These are phyloP conservation scores for Talaromyces islandicus DNA, from an alignment of 2,329 filamentous ascomycete species.

Conservation along the genomic window DNA sequence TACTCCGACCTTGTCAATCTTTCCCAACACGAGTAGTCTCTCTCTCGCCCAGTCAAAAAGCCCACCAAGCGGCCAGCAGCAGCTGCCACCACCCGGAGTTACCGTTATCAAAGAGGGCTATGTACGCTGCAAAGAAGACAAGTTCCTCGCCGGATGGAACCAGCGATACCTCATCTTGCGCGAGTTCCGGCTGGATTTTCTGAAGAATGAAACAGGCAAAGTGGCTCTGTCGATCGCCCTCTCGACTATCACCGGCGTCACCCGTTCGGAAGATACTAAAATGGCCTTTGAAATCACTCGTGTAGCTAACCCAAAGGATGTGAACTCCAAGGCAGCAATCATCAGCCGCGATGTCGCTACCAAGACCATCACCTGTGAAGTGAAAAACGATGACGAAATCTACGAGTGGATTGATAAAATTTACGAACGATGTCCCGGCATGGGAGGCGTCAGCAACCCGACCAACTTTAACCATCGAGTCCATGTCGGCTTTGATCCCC, in stretches of 20 bases:
- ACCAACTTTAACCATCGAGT: constrained; percentile 97
- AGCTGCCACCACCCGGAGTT: constrained; percentile 45
- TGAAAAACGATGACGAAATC: constrained; percentile 92
- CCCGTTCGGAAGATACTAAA: constrained; percentile 82
- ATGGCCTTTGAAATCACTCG: constrained; percentile 93
- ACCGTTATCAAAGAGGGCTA: constrained; percentile 64
- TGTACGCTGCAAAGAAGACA: constrained; percentile 69
- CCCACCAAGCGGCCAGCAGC: constrained; percentile 53
- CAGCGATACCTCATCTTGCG: constrained; percentile 87
- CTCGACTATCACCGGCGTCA: constrained; percentile 82
- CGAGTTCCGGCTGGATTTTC: constrained; percentile 88
- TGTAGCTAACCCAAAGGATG: constrained; percentile 53
- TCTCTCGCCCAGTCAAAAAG: constrained; percentile 58
- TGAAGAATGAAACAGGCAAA: constrained; percentile 86
- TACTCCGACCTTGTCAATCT: constrained; percentile 56
- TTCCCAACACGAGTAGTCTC: constrained; percentile 66
- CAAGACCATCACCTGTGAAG: constrained; percentile 82
- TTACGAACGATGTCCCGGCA: constrained; percentile 90
- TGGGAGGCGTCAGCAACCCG: constrained; percentile 97
- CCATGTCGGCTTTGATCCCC: constrained; percentile 94
- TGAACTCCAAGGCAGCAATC: constrained; percentile 60
- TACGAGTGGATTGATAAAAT: constrained; percentile 99
- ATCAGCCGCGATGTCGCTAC: constrained; percentile 74
- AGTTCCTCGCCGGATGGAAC: constrained; percentile 73
- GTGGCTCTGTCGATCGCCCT: constrained; percentile 79